Base-by-base conservation (phyloP, 106 monocot species). In the Cymbidium sinense region DNA sequence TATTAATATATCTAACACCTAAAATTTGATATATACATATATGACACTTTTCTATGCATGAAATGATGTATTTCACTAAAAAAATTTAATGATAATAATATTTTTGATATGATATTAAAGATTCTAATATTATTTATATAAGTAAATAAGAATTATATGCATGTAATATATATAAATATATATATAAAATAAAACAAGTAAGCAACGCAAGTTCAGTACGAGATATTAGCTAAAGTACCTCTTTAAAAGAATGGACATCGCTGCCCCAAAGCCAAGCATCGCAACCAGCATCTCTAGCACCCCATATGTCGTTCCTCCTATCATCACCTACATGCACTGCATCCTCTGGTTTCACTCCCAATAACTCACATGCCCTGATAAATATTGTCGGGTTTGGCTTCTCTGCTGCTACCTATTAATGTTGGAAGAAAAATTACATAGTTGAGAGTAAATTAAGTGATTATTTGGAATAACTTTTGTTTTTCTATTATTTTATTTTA, bases 201-300 rank as follows among this genome's bases (percentile, higher is more conserved):
- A 28, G 4, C 28, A 13, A 11, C 64, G 1, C 67, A 30, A 33
- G 3, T 33, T 28, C 12, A 30, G 19, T 6, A 35, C 2, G 4
- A 71, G 35, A 71, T 35, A n/a, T 35, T 67, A 30, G 70, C 13
- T 47, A 47, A 15, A 39, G 13, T 86, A 95, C 98, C 94, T 99
- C 98, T 78, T 89, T 90, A 81, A 99, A 99, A 61, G 94, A 94
- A 83, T 87, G 55, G 27, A 99, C 90, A 77, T 99, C 98, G 71
- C 87, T 92, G 72, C 94, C 94, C 98, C 98, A 99, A 25, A 99
- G 88, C 98, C 98, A 99, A 43, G 94, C 98, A 84, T 99, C 98
- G 83, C 98, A 99, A 70, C 98, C 98, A 18, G 98, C 98, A 83
- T 94, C 92, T 70, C 98, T 88, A 17, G 98, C 98, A 37, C 98